Conservation (phyloP, 2,329 filamentous ascomycete genomes). For the Metarhizium guizhouense region DNA sequence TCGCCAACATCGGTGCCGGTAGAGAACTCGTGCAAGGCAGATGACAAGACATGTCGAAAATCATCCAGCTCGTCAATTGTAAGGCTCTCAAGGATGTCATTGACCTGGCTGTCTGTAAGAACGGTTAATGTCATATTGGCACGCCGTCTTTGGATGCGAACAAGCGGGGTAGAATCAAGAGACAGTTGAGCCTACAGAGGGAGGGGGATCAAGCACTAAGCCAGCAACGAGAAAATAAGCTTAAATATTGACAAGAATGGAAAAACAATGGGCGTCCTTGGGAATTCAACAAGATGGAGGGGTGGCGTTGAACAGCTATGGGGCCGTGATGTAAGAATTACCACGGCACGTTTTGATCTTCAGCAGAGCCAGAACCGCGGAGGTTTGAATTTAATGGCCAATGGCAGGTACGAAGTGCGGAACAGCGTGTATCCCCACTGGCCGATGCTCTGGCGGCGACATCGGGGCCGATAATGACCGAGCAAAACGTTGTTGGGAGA, state of each 20-base stretch:
- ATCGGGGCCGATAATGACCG: slow-evolving; percentile 1
- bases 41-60: slow-evolving; percentile 39
- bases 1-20: slow-evolving; percentile 38
- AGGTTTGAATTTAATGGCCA: no score
- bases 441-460: neutral
- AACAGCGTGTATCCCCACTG: neutral
- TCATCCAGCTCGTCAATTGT: slow-evolving; percentile 41
- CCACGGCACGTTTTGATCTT: neutral
- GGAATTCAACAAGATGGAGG: no score
- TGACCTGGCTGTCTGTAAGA: slow-evolving; percentile 49
- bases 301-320: neutral
- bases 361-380: neutral
- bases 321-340: neutral
- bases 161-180: neutral
- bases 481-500: neutral
- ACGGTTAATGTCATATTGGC: slow-evolving; percentile 47
- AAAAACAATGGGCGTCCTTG: no score
- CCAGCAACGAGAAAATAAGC: neutral
- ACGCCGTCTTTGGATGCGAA: neutral
- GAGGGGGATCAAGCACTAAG: no score
- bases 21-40: slow-evolving; percentile 53
- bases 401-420: neutral
- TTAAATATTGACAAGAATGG: neutral
- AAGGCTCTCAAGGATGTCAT: slow-evolving; percentile 43
- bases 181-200: no score